Evolutionary conservation across 805 yeast genomes (phyloP).

Genomic region (Kazachstania psychrophila): DNA sequence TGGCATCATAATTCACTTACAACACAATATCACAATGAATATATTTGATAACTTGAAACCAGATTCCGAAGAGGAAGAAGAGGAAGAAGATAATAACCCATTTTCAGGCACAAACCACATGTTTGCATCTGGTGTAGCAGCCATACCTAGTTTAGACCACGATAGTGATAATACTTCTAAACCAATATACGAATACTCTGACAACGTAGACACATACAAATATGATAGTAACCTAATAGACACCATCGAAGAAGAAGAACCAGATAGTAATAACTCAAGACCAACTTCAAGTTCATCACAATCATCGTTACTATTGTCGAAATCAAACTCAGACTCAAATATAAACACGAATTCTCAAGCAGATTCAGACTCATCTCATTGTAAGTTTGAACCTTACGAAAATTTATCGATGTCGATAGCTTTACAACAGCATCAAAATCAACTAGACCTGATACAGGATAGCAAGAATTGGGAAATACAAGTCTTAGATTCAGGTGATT

Average conservation of each 20-base stretch:
- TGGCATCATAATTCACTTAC: neutral
- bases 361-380: neutral
- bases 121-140: slow-evolving; percentile 32
- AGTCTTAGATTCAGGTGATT: slow-evolving; percentile 78
- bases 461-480: slow-evolving; percentile 22
- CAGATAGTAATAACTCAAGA: too few species aligned
- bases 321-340: neutral
- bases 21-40: slow-evolving; percentile 9
- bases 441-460: neutral
- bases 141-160: slow-evolving; percentile 8
- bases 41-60: slow-evolving; percentile 3
- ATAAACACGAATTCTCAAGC: neutral
- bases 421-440: slow-evolving; percentile 2
- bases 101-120: slow-evolving; percentile 32
- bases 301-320: neutral
- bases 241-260: neutral
- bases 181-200: slow-evolving; percentile 1
- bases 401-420: slow-evolving; percentile 25
- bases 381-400: slow-evolving; percentile 19
- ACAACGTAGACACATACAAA: neutral
- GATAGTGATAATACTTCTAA: slow-evolving; percentile 8
- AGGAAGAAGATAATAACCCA: slow-evolving; percentile 34
- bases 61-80: slow-evolving; percentile 10
- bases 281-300: neutral
- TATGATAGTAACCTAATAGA: neutral